Percentiles rank a stretch among this genome's conserved stretches.
Evolutionary conservation across 2,329 filamentous ascomycete species (phyloP).

Genomic region (Xylaria sp.): DNA sequence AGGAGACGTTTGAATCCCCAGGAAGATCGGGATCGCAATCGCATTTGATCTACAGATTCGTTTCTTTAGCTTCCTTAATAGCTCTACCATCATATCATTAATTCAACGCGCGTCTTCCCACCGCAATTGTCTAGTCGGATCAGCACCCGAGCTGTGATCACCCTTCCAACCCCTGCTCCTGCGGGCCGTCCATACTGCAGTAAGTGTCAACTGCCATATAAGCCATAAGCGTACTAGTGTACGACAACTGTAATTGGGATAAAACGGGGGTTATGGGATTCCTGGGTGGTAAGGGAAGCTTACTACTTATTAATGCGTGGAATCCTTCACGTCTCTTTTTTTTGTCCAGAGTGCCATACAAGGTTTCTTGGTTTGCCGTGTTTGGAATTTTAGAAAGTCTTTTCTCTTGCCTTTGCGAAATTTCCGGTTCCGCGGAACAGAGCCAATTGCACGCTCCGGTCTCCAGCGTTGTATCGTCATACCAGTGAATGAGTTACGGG

Average conservation of each 20-base stretch:
- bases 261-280: slow-evolving; percentile 4
- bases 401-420: not conserved
- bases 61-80: not conserved
- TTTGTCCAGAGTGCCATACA: not conserved
- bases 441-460: not conserved
- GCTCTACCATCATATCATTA: not conserved
- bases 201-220: slow-evolving; percentile 9
- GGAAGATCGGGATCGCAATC: not conserved
- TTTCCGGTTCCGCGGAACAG: not conserved
- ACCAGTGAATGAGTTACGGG: slow-evolving; percentile 4
- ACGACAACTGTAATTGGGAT: slow-evolving; percentile 22
- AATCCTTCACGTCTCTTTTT: slow-evolving; percentile 1
- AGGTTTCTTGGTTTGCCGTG: not conserved
- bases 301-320: slow-evolving; percentile 12
- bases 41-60: not conserved
- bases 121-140: not conserved
- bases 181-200: slow-evolving; percentile 6
- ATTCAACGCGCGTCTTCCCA: slow-evolving; percentile 15
- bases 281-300: not conserved
- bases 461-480: not conserved
- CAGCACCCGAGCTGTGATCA: not conserved
- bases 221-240: slow-evolving; percentile 11
- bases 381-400: not conserved
- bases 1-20: not conserved
- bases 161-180: slow-evolving; percentile 26